phyloP scores from a whole-genome alignment of 306 rosid species.

The Gleditsia sinensis region DNA sequence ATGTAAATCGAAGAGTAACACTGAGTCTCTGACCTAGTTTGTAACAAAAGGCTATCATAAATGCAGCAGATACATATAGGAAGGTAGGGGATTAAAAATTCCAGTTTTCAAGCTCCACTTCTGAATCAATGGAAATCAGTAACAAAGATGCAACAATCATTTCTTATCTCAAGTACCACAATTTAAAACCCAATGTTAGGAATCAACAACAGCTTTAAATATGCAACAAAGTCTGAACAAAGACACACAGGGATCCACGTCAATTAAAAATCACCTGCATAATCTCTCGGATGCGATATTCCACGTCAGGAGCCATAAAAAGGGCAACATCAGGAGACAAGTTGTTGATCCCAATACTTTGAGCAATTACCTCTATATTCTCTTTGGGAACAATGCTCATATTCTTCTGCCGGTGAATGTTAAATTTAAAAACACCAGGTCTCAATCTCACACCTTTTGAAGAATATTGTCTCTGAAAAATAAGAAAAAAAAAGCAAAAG shows the following conservation, averaged over 20 bases:
- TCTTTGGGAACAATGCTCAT: conserved; percentile 92
- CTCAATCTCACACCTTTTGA: background rate
- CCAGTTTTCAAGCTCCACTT: background rate
- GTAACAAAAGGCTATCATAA: background rate
- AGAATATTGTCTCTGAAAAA: background rate
- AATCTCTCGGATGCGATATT: conserved; percentile 86
- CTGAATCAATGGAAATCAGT: background rate
- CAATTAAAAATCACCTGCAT: conserved; percentile 69
- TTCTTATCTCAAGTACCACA: background rate
- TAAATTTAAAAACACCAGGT: background rate
- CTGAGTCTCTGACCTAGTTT: background rate
- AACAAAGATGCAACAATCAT: background rate
- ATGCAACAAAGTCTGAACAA: background rate
- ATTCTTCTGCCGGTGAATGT: conserved; percentile 8
- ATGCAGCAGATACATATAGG: background rate
- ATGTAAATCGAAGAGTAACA: background rate
- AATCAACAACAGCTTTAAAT: background rate
- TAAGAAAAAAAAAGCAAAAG: no score
- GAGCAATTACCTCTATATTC: conserved; percentile 81
- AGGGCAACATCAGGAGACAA: conserved; percentile 73
- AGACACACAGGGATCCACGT: background rate
- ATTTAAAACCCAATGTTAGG: background rate
- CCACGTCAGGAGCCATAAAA: conserved; percentile 84
- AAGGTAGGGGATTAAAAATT: background rate
- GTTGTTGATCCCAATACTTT: conserved; percentile 81